phyloP scores from a whole-genome alignment of 1,284 basidiomycete genomes.

The Fomitiporia mediterranea region DNA sequence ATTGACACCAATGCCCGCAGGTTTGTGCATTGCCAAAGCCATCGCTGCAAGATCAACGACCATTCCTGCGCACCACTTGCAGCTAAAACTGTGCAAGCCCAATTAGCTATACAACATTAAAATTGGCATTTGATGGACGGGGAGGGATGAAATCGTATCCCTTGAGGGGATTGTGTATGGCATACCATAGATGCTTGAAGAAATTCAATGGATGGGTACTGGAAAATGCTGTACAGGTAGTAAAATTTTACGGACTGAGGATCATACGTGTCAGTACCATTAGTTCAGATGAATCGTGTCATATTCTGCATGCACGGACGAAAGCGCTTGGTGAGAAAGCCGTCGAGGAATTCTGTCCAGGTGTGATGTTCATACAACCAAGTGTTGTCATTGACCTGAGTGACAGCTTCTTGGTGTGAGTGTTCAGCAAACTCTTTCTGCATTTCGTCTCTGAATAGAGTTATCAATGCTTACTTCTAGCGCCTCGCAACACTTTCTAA shows the following conservation, averaged over 20 bases:
- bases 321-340: slow-evolving; percentile 60
- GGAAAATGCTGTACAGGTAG: slow-evolving; percentile 54
- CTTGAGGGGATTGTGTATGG: slow-evolving; percentile 63
- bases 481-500: no score
- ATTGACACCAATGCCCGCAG: no score
- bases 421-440: not conserved
- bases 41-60: slow-evolving; percentile 32
- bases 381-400: no score
- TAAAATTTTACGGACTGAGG: slow-evolving; percentile 44
- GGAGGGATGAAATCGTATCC: slow-evolving; percentile 53
- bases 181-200: slow-evolving; percentile 48
- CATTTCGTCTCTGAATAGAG: no score
- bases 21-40: slow-evolving; percentile 50
- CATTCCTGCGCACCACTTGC: slow-evolving; percentile 34
- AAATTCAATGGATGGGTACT: slow-evolving; percentile 58
- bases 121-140: slow-evolving; percentile 44
- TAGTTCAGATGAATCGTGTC: slow-evolving; percentile 46
- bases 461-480: no score
- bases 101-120: slow-evolving; percentile 35
- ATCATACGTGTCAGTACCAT: slow-evolving; percentile 61
- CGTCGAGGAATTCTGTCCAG: slow-evolving; percentile 41
- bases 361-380: slow-evolving; percentile 57
- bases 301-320: slow-evolving; percentile 51
- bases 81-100: slow-evolving; percentile 54
- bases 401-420: no score